Conservation (phyloP, 192 early-diverging fungal genomes). For the Coemansia sp. region DNA sequence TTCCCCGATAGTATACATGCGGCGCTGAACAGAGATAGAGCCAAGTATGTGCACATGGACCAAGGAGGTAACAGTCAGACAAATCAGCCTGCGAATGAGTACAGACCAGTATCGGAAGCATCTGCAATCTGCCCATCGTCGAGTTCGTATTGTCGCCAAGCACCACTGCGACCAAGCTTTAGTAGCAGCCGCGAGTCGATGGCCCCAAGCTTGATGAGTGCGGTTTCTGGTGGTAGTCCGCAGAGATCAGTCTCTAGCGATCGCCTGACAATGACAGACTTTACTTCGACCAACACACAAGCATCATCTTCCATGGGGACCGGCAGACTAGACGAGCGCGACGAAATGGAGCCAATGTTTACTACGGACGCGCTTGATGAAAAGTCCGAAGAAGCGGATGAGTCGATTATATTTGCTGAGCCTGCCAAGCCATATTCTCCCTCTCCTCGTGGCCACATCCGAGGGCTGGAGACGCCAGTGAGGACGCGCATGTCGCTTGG, state of each 20-base stretch:
- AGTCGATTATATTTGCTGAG: slow-evolving; percentile 10
- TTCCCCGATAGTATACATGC: slow-evolving; percentile 27
- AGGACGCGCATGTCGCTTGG: slow-evolving; percentile 46
- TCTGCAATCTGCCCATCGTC: slow-evolving; percentile 19
- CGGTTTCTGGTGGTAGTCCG: slow-evolving; percentile 23
- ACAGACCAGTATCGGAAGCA: slow-evolving; percentile 22
- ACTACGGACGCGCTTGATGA: background rate
- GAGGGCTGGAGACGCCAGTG: slow-evolving; percentile 24
- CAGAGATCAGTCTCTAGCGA: slow-evolving; percentile 17
- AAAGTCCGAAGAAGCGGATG: slow-evolving; percentile 8
- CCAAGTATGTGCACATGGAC: slow-evolving; percentile 13
- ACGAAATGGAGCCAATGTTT: slow-evolving; percentile 13
- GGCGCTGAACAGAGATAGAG: slow-evolving; percentile 28
- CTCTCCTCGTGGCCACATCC: slow-evolving; percentile 15
- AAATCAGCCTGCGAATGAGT: slow-evolving; percentile 4
- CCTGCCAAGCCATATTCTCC: background rate
- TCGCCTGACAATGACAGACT: background rate
- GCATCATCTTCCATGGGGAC: background rate
- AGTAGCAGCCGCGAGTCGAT: slow-evolving; percentile 18
- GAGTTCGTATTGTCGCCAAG: slow-evolving; percentile 2
- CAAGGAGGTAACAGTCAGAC: background rate
- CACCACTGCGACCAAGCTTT: slow-evolving; percentile 30
- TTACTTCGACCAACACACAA: background rate
- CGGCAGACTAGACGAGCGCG: slow-evolving; percentile 18
- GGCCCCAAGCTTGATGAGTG: slow-evolving; percentile 30